phyloP scores from a whole-genome alignment of 2,329 filamentous ascomycete genomes.

The Fusarium illudens region DNA sequence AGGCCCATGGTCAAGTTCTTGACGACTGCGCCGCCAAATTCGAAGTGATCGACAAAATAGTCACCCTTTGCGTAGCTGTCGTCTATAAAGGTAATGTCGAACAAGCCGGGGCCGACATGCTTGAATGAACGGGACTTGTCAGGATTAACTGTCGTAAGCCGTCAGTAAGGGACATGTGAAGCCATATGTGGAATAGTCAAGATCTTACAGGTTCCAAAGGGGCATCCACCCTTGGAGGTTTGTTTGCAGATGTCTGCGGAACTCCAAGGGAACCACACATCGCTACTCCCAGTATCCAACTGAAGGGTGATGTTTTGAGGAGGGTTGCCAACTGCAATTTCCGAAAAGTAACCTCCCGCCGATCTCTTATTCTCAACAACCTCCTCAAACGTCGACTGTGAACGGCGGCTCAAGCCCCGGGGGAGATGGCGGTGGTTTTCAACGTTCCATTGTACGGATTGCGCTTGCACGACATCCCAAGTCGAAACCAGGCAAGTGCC shows the following conservation, averaged over 20 bases:
- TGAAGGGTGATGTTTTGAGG: conserved; percentile 65
- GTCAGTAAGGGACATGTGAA: conserved; percentile 30
- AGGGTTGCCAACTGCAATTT: conserved; percentile 65
- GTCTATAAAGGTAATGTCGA: conserved; percentile 70
- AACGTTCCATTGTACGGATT: conserved; percentile 60
- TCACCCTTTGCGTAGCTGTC: conserved; percentile 64
- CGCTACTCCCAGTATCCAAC: conserved; percentile 72
- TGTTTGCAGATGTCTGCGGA: conserved; percentile 51
- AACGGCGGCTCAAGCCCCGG: conserved; percentile 49
- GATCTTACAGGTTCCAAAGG: conserved; percentile 57
- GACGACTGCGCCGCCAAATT: conserved; percentile 61
- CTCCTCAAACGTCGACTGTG: conserved; percentile 51
- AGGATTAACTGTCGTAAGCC: conserved; percentile 53
- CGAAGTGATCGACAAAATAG: conserved; percentile 66
- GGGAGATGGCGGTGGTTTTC: conserved; percentile 48
- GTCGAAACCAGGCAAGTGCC: conserved; percentile 35
- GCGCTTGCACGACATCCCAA: conserved; percentile 38
- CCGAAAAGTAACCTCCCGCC: conserved; percentile 64
- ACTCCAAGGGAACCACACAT: conserved; percentile 66
- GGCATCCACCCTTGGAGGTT: conserved; percentile 46
- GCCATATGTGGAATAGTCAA: conserved; percentile 3
- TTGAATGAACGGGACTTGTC: conserved; percentile 57
- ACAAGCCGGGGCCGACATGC: conserved; percentile 53
- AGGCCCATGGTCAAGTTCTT: conserved; percentile 67
- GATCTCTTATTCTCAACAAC: conserved; percentile 55